Evolutionary conservation across 2,329 filamentous ascomycete genomes (phyloP), one percentile per base, ranked within the genome.

Genomic region (Colletotrichum incanum): DNA sequence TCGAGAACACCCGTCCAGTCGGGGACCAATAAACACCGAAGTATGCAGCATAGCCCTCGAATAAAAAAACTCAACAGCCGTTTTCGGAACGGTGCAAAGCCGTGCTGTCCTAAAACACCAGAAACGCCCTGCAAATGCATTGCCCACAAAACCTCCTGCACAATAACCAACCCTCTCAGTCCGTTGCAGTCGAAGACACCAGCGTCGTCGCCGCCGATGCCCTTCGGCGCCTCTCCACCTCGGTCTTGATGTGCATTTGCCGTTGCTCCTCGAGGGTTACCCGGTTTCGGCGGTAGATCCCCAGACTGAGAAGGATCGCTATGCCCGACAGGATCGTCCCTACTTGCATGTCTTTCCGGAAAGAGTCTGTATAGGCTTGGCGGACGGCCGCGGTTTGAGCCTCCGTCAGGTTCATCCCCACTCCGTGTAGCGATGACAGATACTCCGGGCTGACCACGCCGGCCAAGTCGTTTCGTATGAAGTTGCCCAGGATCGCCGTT

Each of bases 271-370:
- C 65, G 14, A 82, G 55, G 1, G 78, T 75, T 14, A 77, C 54
- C 16, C 81, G 77, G 23, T 79, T 75, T 23, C 79, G 80, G 8
- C 80, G 81, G 67, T 82, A 87, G 0, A 82, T 82, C 0, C 82
- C 82, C 20, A 84, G 63, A 0, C 85, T 81, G 2, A 82, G 74
- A 3, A 88, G 20, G 18, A 86, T 73, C 2, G 81, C 85, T 11
- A 81, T 72, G 4, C 79, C 84, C 12, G 84, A 79, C 18, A 88
- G 75, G 2, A 80, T 81, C 1, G 82, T 80, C 49, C 82, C 84
- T n/a, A 86, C 80, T 56, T 80, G 79, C 86, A 89, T 88, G 60
- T 86, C 84, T 61, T 80, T 75, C 7, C 75, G 80, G 74, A 88
- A 87, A 2, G 87, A 83, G 14, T 83, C 77, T 0, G 84, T 79